Evolutionary conservation across 202 grass and related monocot genomes (phyloP).

Genomic region (Miscanthus sacchariflorus): DNA sequence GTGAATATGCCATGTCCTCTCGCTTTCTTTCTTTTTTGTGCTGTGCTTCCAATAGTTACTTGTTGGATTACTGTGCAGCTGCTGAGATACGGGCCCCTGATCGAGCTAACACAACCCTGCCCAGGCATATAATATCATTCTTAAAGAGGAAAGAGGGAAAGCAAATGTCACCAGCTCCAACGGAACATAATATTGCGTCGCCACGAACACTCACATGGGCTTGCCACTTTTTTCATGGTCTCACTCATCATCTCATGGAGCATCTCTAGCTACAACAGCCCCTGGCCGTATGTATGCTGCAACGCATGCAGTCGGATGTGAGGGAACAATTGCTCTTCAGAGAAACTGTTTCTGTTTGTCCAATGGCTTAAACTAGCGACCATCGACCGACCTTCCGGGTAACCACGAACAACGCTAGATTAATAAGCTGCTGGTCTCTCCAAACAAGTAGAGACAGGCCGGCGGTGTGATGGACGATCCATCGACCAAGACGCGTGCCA

Average conservation of each 20-base stretch:
- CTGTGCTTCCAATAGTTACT: not conserved
- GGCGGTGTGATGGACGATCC: not conserved
- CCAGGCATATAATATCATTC: not conserved
- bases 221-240: constrained; percentile 13
- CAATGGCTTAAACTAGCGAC: not conserved
- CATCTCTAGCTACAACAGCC: not conserved
- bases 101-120: not conserved
- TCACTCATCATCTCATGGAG: not conserved
- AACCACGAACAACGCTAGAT: not conserved
- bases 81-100: not conserved
- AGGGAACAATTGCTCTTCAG: constrained; percentile 26
- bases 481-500: constrained; percentile 10
- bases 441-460: constrained; percentile 18
- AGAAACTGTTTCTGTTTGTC: not conserved
- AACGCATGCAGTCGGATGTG: not conserved
- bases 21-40: not conserved
- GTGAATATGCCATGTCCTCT: not conserved
- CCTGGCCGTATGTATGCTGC: not conserved
- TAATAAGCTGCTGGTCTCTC: not conserved
- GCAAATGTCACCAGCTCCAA: not conserved
- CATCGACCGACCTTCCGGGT: not conserved
- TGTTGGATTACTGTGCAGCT: not conserved
- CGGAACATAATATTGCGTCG: not conserved
- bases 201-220: constrained; percentile 49
- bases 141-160: constrained; percentile 4